phyloP scores from a whole-genome alignment of 176 grass and related monocot genomes.

The Paspalum notatum region DNA sequence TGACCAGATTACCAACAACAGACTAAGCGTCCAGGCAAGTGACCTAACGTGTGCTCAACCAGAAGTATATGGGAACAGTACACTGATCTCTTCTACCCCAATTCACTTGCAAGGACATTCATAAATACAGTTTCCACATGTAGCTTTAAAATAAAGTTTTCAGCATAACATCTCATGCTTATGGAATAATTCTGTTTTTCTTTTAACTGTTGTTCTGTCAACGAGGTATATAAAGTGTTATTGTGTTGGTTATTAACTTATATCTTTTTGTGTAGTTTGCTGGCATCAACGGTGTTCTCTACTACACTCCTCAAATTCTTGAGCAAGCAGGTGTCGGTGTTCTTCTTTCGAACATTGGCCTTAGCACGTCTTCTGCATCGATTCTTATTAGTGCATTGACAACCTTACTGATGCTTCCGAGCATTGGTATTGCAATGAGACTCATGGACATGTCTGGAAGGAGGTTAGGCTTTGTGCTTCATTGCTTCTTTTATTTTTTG shows the following conservation, averaged over 20 bases:
- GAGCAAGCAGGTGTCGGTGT: slow-evolving; percentile 91
- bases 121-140: slow-evolving; percentile 1
- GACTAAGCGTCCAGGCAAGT: too few species aligned
- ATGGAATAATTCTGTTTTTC: slow-evolving; percentile 7
- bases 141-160: slow-evolving; percentile 4
- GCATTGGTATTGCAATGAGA: slow-evolving; percentile 94
- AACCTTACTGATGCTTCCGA: slow-evolving; percentile 96
- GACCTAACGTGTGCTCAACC: background rate
- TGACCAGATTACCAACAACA: too few species aligned
- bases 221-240: background rate
- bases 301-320: slow-evolving; percentile 99
- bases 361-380: slow-evolving; percentile 75
- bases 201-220: background rate
- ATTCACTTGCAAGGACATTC: background rate
- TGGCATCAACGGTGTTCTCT: slow-evolving; percentile 97
- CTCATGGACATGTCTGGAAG: slow-evolving; percentile 99
- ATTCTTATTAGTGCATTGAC: slow-evolving; percentile 95
- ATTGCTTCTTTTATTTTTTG: slow-evolving; percentile 11
- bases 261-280: slow-evolving; percentile 70
- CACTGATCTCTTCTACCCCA: background rate
- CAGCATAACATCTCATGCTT: background rate
- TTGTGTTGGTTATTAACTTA: slow-evolving; percentile 11
- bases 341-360: slow-evolving; percentile 84
- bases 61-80: background rate
- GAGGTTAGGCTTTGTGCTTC: slow-evolving; percentile 59